Percentiles rank a stretch among this genome's conserved stretches.
Evolutionary conservation across 495 filamentous ascomycete genomes (phyloP).

Genomic region (Aspergillus kassunensis): DNA sequence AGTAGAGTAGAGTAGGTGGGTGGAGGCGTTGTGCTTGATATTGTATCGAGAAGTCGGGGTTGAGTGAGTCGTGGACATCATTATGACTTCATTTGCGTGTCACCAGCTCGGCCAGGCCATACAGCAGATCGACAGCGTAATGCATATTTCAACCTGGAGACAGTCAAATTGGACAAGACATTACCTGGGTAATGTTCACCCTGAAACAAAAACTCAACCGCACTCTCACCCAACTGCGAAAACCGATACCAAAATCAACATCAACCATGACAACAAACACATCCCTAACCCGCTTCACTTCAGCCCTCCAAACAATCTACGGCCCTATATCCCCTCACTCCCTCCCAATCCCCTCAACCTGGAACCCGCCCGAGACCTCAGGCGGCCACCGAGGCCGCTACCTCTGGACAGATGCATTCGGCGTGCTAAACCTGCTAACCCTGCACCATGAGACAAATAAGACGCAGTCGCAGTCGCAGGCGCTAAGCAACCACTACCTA

Average conservation of each 20-base stretch:
- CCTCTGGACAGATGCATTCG: conserved; percentile 67
- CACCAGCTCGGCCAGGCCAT: background rate
- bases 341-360: conserved; percentile 27
- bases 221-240: conserved; percentile 4
- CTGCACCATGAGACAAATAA: conserved; percentile 41
- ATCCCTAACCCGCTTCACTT: conserved; percentile 28
- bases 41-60: background rate
- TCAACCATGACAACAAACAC: conserved; percentile 24
- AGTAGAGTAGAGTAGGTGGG: too few relatives aligned
- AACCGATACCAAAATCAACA: background rate
- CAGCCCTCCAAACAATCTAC: conserved; percentile 40
- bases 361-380: conserved; percentile 46
- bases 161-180: too few relatives aligned
- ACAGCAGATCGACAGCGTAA: too few relatives aligned
- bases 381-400: conserved; percentile 65
- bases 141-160: too few relatives aligned
- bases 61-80: conserved; percentile 5
- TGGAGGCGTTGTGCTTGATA: background rate
- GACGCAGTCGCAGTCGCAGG: background rate
- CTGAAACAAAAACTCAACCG: too few relatives aligned
- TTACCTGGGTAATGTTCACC: too few relatives aligned
- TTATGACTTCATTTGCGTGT: conserved; percentile 16
- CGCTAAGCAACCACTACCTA: conserved; percentile 40
- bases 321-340: conserved; percentile 24
- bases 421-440: conserved; percentile 64